Evolutionary conservation across 2,329 filamentous ascomycete genomes (phyloP).

Genomic region (Neofusicoccum ribis): DNA sequence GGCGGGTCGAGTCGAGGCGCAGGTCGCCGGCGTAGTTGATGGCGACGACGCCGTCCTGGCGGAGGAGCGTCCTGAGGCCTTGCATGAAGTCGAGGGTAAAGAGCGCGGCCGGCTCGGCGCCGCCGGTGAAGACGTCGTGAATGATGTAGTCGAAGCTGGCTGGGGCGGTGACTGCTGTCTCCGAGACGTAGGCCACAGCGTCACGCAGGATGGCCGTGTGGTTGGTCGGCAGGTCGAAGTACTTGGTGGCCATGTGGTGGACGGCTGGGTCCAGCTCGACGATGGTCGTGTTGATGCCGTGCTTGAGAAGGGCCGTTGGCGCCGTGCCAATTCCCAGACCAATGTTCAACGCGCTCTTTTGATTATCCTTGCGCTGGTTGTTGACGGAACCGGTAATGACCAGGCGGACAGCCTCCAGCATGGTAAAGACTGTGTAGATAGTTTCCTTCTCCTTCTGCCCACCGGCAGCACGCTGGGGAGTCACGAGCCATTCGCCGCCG

Average conservation of each 20-base stretch:
- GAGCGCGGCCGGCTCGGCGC: slow-evolving; percentile 82
- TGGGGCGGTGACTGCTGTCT: slow-evolving; percentile 48
- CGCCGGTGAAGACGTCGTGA: slow-evolving; percentile 97
- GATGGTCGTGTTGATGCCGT: slow-evolving; percentile 89
- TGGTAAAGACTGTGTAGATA: slow-evolving; percentile 93
- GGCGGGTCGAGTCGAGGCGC: slow-evolving; percentile 69
- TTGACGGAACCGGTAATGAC: slow-evolving; percentile 55
- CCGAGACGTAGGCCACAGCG: slow-evolving; percentile 67
- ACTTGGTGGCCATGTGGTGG: slow-evolving; percentile 75
- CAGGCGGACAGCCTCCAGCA: slow-evolving; percentile 87
- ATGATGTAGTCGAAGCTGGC: slow-evolving; percentile 83
- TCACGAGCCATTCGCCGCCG: slow-evolving; percentile 83
- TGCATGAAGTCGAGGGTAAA: slow-evolving; percentile 85
- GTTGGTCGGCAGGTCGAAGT: slow-evolving; percentile 77
- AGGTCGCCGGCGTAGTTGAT: slow-evolving; percentile 95
- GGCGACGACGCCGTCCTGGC: slow-evolving; percentile 77
- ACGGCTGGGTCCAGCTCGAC: slow-evolving; percentile 94
- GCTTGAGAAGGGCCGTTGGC: slow-evolving; percentile 79
- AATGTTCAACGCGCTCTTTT: slow-evolving; percentile 80
- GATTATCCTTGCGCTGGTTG: slow-evolving; percentile 51
- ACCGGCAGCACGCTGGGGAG: slow-evolving; percentile 38
- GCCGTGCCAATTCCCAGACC: slow-evolving; percentile 92
- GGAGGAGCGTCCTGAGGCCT: slow-evolving; percentile 69
- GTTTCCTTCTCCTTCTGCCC: slow-evolving; percentile 69
- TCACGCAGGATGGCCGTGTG: slow-evolving; percentile 81